Percentiles rank a stretch among this genome's conserved stretches.
Evolutionary conservation across 257 asterid genomes (phyloP).

Genomic region (Solanum ossicruentum): DNA sequence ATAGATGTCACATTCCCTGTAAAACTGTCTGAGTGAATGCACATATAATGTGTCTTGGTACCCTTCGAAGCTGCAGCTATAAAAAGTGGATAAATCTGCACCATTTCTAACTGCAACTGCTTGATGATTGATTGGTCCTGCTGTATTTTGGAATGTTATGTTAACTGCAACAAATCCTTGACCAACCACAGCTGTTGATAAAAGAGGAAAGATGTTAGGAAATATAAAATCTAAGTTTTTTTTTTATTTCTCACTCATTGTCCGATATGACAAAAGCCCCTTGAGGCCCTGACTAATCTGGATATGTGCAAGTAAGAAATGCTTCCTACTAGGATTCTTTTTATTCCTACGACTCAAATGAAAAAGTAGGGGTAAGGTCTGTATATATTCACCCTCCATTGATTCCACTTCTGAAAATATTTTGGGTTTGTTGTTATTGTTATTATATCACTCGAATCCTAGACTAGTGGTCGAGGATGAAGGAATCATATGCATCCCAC

Average conservation of each 20-base stretch:
- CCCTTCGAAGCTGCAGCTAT: conserved; percentile 17
- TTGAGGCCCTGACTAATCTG: neutral
- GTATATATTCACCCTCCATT: rapidly evolving
- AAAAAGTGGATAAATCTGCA: conserved; percentile 18
- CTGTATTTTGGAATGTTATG: neutral
- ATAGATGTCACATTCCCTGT: conserved; percentile 9
- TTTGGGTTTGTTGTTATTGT: neutral
- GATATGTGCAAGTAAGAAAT: neutral
- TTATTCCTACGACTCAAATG: neutral
- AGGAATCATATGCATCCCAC: neutral
- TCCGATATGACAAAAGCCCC: neutral
- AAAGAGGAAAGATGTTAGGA: neutral
- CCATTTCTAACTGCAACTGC: conserved; percentile 20
- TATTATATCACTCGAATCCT: neutral
- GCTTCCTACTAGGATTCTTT: neutral
- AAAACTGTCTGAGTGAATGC: conserved; percentile 13
- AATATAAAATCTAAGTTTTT: neutral
- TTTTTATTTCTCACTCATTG: neutral
- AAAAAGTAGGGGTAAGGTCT: neutral
- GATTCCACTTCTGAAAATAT: neutral
- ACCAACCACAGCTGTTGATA: conserved; percentile 9
- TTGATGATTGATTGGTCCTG: conserved; percentile 16
- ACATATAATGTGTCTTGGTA: conserved; percentile 19
- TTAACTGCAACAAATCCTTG: conserved; percentile 19
- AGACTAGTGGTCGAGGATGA: neutral